Conservation (phyloP, 73 alveolate genomes). For the Blepharisma stoltei region DNA sequence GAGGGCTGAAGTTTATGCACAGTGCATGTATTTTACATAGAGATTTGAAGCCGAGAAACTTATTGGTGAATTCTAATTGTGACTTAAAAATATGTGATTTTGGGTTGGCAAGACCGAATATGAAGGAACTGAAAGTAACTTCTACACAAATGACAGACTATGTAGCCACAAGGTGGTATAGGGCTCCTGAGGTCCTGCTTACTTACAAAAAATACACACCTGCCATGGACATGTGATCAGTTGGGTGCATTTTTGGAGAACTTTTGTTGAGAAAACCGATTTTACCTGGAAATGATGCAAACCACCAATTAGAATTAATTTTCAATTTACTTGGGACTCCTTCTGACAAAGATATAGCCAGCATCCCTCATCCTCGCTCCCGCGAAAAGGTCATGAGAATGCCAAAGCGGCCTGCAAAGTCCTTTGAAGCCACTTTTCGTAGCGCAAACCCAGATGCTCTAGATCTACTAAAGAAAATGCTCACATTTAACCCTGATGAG, state of each 20-base stretch:
- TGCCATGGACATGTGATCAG: conserved; percentile 87
- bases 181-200: conserved; percentile 85
- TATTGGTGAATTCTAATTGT: conserved; percentile 85
- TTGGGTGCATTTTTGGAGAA: conserved; percentile 95
- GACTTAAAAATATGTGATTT: conserved; percentile 94
- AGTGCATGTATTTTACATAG: conserved; percentile 88
- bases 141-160: conserved; percentile 67
- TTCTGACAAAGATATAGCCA: conserved; percentile 46
- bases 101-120: conserved; percentile 80
- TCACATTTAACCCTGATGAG: conserved; percentile 75
- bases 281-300: conserved; percentile 85
- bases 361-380: conserved; percentile 47
- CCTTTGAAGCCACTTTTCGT: conserved; percentile 48
- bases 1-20: conserved; percentile 92
- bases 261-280: conserved; percentile 78
- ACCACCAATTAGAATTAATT: conserved; percentile 76
- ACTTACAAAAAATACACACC: conserved; percentile 53
- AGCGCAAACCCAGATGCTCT: conserved; percentile 63
- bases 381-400: conserved; percentile 41
- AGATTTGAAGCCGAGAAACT: conserved; percentile 89
- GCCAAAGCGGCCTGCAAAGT: conserved; percentile 53
- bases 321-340: conserved; percentile 88
- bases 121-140: conserved; percentile 48
- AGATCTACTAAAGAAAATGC: conserved; percentile 63
- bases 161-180: conserved; percentile 84